Base-by-base conservation (phyloP, 495 filamentous ascomycete genomes). In the Penicillium cosmopolitanum region DNA sequence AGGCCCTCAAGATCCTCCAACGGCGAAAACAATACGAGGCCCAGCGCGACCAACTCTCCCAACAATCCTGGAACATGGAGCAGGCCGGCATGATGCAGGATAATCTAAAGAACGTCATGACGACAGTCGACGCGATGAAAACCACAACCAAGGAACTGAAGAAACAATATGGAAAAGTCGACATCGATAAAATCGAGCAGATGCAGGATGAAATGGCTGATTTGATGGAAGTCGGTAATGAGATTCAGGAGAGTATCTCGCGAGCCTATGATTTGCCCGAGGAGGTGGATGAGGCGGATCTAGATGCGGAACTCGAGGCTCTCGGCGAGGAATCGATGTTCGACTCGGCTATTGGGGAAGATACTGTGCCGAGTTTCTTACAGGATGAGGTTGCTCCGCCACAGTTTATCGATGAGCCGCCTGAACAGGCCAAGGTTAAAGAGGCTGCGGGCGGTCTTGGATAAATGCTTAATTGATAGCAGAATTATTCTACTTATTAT, bases 151-250 rank as follows among this genome's bases (percentile, higher is more conserved):
- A 97, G 79, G 87, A 90, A 54, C 80, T 98, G 56, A 85, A 85
- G 66, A 93, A 96, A 73, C 96, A 98, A 79, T 98, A 97, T 73
- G 93, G 95, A 62, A 97, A 97, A 78, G 87, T 98, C 59, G 88
- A 98, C 65, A 87, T 98, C 34, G 96, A 98, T 75, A 91, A 96
- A 84, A 96, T 98, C 66, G 95, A 98, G 82, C 84, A 89, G 58
- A 86, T 98, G 82, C 95, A 98, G 83, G 95, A 98, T 71, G 95
- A 98, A 81, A 98, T 98, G 94, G 92, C 92, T 36, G 95, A 98
- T 76, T 66, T 98, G 75, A 90, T 98, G 86, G 96, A 98, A 67
- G 86, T 97, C 40, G 95, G 96, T 3, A 98, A 98, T 74, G 95
- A 98, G 76, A 99, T 99, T 56, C 91, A 99, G 74, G 95, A 99